A percentile compares a stretch with the other conserved stretches of the same genome.
These are phyloP conservation scores for Bretschneidera sinensis DNA, from an alignment of 345 rosid species.

Conservation along the genomic window DNA sequence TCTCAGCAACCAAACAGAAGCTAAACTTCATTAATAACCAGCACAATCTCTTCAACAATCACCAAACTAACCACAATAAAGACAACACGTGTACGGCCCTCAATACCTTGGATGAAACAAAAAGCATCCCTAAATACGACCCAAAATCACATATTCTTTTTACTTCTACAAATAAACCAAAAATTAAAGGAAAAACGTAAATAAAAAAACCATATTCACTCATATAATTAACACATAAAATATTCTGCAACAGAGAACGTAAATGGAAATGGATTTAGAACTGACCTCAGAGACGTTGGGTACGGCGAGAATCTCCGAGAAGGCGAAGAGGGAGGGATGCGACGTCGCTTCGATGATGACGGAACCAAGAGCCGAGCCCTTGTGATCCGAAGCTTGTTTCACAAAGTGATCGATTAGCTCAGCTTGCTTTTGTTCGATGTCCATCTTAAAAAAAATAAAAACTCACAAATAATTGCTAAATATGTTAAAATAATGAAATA, in stretches of 20 bases:
- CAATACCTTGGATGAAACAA: neutral
- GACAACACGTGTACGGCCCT: neutral
- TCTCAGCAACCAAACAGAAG: conserved; percentile 8
- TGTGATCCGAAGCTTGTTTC: conserved; percentile 45
- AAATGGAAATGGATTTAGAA: neutral
- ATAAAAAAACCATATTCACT: neutral
- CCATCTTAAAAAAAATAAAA: conserved; percentile 39
- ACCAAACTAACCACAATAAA: neutral
- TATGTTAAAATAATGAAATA: neutral
- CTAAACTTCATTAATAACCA: too few relatives aligned
- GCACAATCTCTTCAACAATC: neutral
- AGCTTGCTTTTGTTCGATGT: conserved; percentile 78
- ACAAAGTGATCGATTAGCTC: conserved; percentile 65
- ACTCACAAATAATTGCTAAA: neutral
- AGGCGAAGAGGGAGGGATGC: conserved; percentile 81
- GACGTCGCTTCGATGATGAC: conserved; percentile 77
- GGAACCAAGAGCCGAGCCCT: conserved; percentile 49
- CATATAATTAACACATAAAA: neutral
- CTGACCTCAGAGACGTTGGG: conserved; percentile 52
- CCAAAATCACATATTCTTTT: neutral
- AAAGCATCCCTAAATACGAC: neutral
- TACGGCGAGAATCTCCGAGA: conserved; percentile 87
- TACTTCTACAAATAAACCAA: too few relatives aligned
- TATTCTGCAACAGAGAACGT: neutral
- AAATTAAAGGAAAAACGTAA: neutral